A percentile compares a stretch with the other conserved stretches of the same genome.
phyloP scores from a whole-genome alignment of 148 eudicot genomes.

The Bassia scoparia region DNA sequence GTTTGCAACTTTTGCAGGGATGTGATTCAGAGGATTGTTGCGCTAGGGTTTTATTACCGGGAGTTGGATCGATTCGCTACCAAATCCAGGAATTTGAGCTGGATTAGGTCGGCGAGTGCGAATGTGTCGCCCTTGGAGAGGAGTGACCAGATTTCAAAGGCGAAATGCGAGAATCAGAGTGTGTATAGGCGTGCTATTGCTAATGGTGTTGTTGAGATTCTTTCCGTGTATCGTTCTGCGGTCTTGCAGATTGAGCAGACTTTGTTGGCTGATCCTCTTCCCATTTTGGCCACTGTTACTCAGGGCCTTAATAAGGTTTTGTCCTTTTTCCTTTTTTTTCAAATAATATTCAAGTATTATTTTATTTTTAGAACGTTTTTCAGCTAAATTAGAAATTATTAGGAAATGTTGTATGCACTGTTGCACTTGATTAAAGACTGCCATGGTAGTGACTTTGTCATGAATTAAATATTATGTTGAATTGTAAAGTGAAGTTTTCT shows the following conservation, averaged over 20 bases:
- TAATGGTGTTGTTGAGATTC: conserved; percentile 90
- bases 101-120: conserved; percentile 58
- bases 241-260: conserved; percentile 90
- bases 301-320: conserved; percentile 94
- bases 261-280: conserved; percentile 77
- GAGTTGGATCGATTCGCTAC: conserved; percentile 88
- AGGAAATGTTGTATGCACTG: background rate
- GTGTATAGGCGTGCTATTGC: conserved; percentile 85
- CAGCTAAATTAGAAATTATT: background rate
- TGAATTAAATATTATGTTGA: no score
- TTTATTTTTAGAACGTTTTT: background rate
- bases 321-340: background rate
- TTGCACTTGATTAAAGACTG: no score
- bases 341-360: background rate
- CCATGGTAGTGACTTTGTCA: no score
- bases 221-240: conserved; percentile 87
- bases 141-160: conserved; percentile 43
- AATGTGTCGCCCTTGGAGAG: conserved; percentile 43
- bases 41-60: conserved; percentile 85
- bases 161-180: conserved; percentile 58
- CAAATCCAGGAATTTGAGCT: conserved; percentile 82
- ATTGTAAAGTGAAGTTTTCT: no score
- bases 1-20: conserved; percentile 46
- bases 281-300: conserved; percentile 80
- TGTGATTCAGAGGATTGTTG: conserved; percentile 76